phyloP scores from a whole-genome alignment of 2,329 filamentous ascomycete species.

The Samsoniella hepiali region DNA sequence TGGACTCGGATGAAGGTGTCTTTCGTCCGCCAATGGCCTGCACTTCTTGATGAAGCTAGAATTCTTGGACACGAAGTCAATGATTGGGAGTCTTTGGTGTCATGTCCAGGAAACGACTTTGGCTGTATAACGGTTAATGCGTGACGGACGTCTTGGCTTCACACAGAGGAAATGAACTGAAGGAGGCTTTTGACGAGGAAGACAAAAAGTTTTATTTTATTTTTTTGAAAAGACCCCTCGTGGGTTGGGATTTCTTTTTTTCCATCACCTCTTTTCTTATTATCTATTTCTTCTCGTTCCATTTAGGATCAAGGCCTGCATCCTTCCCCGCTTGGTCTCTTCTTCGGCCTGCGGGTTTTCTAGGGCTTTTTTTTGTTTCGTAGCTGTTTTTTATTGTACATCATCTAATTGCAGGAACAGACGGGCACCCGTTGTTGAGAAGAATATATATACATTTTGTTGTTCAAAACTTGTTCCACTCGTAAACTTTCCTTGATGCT shows the following conservation, averaged over 20 bases:
- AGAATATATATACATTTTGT: conserved; percentile 19
- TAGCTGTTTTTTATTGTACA: conserved; percentile 28
- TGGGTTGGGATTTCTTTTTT: conserved; percentile 14
- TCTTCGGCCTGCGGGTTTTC: background rate
- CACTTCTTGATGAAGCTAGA: conserved; percentile 7
- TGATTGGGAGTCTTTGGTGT: conserved; percentile 12
- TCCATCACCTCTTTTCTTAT: background rate
- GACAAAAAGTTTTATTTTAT: conserved; percentile 18
- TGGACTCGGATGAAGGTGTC: background rate
- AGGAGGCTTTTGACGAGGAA: conserved; percentile 14
- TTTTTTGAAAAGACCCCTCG: background rate
- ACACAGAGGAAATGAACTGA: conserved; percentile 13
- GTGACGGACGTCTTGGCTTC: conserved; percentile 11
- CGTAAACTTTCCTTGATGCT: background rate
- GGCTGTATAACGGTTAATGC: conserved; percentile 14
- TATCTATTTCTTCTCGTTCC: conserved; percentile 12
- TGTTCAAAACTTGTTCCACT: conserved; percentile 10
- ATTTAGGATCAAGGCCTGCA: conserved; percentile 11
- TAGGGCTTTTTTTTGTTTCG: conserved; percentile 26
- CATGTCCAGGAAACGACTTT: conserved; percentile 9
- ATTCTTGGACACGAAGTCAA: conserved; percentile 15
- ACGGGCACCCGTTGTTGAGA: conserved; percentile 15
- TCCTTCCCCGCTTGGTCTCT: background rate
- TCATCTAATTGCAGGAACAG: conserved; percentile 26
- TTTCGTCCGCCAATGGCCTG: background rate